Evolutionary conservation across 108 stramenopile genomes (phyloP).

Genomic region (Skeletonema potamos): DNA sequence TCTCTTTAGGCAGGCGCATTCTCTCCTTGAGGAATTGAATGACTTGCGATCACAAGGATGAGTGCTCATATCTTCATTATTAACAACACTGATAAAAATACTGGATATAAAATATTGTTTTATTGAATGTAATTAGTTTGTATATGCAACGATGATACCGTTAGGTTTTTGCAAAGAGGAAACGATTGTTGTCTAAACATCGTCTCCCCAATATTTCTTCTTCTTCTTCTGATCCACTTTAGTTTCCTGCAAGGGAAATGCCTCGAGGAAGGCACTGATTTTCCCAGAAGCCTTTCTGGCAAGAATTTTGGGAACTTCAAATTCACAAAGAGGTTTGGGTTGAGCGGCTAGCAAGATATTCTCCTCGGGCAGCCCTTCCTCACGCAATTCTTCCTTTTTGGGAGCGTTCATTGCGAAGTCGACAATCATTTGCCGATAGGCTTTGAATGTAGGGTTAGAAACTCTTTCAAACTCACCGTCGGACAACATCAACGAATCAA

Average conservation of each 20-base stretch:
- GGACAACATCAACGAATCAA: constrained; percentile 74
- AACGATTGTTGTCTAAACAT: neutral
- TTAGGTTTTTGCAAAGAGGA: neutral
- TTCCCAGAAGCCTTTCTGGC: constrained; percentile 19
- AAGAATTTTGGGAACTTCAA: constrained; percentile 25
- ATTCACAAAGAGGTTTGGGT: constrained; percentile 26
- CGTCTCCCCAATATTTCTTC: constrained; percentile 49
- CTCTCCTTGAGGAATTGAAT: constrained; percentile 31
- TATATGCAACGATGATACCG: neutral
- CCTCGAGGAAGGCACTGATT: constrained; percentile 22
- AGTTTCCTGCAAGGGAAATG: constrained; percentile 33
- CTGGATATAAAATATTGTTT: neutral
- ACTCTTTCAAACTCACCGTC: constrained; percentile 55
- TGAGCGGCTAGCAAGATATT: constrained; percentile 28
- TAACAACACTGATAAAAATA: neutral
- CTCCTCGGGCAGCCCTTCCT: constrained; percentile 19
- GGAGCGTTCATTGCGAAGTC: constrained; percentile 40
- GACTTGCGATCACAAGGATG: constrained; percentile 1
- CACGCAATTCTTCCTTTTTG: constrained; percentile 8
- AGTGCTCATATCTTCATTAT: neutral
- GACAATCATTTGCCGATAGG: constrained; percentile 36
- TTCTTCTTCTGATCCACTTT: constrained; percentile 32
- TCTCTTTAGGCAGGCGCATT: constrained; percentile 22
- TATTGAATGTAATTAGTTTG: neutral
- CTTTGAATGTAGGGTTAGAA: constrained; percentile 50